Base-by-base conservation (phyloP, 1,139 yeast species). In the Barnettozyma hawaiiensis region DNA sequence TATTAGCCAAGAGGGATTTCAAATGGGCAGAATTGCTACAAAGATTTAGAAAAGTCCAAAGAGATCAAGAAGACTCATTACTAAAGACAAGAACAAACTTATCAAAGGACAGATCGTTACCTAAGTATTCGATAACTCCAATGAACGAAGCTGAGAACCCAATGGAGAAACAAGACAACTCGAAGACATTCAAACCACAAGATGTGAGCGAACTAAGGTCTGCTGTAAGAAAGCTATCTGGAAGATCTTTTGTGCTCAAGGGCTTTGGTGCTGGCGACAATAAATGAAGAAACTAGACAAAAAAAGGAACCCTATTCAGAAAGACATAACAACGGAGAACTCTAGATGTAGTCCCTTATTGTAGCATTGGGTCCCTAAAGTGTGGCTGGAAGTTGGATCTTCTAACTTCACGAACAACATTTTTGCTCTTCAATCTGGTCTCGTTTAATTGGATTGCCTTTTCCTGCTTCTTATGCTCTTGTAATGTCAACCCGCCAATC, bases 341-440 rank as follows among this genome's bases (percentile, higher is more conserved):
- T 20, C 12, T 10, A 34, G 7, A 34, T 21, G 15, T 11, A 16
- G 4, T n/a, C 14, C 15, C 19, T 32, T 32, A 45, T 36, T 71
- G 76, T 52, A 80, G 67, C 54, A 76, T 69, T 57, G 73, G 82
- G 56, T 82, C 85, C 64, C 87, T 76, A 63, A 62, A 81, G 60
- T 81, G 80, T 23, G 74, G 73, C 62, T 81, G 81, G 62, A 75
- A 75, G 56, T 83, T 82, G 47, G 70, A 65, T 57, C 73, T 75
- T 63, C 70, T 64, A 9, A 60, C 48, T 63, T 73, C 78, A 49
- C 75, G 70, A 41, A 67, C 61, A 50, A 77, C 70, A 31, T 69
- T 71, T 47, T 73, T 70, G 57, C 72, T 73, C 56, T 70, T 66
- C 41, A 69, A 69, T 49, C 66, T 71, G 34, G 59, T 61, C 63